Conservation (phyloP, 2,329 filamentous ascomycete genomes). For the Trichoderma cornu-damae region DNA sequence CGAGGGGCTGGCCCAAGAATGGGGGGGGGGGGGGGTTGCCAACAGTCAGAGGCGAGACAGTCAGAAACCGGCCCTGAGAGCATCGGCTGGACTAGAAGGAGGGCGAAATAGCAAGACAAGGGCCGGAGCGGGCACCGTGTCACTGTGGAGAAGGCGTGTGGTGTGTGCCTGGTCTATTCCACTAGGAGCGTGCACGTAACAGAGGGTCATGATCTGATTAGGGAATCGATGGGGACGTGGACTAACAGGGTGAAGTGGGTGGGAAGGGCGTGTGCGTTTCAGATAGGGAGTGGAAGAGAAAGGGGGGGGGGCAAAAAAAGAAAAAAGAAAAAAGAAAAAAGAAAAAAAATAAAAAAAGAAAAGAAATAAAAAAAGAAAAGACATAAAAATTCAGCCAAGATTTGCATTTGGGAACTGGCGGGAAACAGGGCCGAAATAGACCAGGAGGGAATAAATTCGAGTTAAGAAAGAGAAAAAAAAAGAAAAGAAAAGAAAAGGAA, state of each 20-base stretch:
- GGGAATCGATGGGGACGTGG: slow-evolving; percentile 21
- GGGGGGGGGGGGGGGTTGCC: slow-evolving; percentile 8
- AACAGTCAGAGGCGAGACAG: slow-evolving; percentile 14
- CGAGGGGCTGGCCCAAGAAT: slow-evolving; percentile 2
- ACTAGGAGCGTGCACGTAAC: slow-evolving; percentile 20
- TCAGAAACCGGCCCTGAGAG: slow-evolving; percentile 13
- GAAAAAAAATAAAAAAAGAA: background rate
- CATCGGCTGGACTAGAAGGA: slow-evolving; percentile 17
- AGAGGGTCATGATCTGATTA: slow-evolving; percentile 25
- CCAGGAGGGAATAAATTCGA: background rate
- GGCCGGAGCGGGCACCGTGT: slow-evolving; percentile 23
- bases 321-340: background rate
- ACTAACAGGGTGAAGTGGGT: slow-evolving; percentile 18
- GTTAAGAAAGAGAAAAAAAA: background rate
- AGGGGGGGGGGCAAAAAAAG: background rate
- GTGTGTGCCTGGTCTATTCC: slow-evolving; percentile 20
- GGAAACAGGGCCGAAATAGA: background rate
- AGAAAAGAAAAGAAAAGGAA: background rate
- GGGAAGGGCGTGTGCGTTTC: slow-evolving; percentile 17
- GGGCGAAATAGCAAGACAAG: slow-evolving; percentile 17
- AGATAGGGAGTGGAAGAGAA: slow-evolving; percentile 11
- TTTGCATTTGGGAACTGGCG: background rate
- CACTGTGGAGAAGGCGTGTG: slow-evolving; percentile 22
- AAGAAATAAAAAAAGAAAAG: background rate
- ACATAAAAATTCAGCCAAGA: slow-evolving; percentile 10